Evolutionary conservation across 228 moss, liverwort and hornwort genomes (phyloP).

Genomic region (Sphagnum magellanicum): DNA sequence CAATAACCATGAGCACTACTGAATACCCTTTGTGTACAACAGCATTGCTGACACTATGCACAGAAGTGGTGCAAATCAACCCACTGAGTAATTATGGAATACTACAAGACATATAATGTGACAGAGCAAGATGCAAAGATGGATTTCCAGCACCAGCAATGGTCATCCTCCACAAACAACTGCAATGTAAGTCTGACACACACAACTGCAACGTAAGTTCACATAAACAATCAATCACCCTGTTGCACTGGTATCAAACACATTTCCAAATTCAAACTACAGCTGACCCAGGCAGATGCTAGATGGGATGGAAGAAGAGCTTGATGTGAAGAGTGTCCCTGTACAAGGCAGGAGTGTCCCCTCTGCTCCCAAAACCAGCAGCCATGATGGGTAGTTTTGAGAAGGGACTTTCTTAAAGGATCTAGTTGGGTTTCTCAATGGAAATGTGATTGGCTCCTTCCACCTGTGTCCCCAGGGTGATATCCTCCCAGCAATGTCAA

Average conservation of each 20-base stretch:
- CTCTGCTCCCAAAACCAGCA: too few species aligned
- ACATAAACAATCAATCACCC: constrained; percentile 38
- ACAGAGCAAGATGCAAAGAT: constrained; percentile 64
- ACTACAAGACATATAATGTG: constrained; percentile 48
- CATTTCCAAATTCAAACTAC: too few species aligned
- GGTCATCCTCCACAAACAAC: constrained; percentile 49
- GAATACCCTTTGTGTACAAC: constrained; percentile 39
- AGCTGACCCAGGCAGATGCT: too few species aligned
- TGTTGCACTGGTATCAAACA: constrained; percentile 18
- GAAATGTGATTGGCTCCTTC: too few species aligned
- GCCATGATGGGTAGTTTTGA: too few species aligned
- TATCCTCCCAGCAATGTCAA: too few species aligned
- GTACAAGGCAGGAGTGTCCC: too few species aligned
- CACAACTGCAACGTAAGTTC: constrained; percentile 38
- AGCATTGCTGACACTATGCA: constrained; percentile 33
- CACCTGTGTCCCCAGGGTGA: too few species aligned
- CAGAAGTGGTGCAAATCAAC: constrained; percentile 45
- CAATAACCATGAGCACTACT: constrained; percentile 38
- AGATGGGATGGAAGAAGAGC: too few species aligned
- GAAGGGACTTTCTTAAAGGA: too few species aligned
- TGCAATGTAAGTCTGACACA: constrained; percentile 48
- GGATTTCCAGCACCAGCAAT: constrained; percentile 68
- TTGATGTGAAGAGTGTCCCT: too few species aligned
- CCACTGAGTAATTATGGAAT: constrained; percentile 50
- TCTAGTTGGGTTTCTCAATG: too few species aligned